Evolutionary conservation across 2,329 filamentous ascomycete species (phyloP), one percentile per base, ranked within the genome.

Genomic region (Myriosclerotinia duriaeana): DNA sequence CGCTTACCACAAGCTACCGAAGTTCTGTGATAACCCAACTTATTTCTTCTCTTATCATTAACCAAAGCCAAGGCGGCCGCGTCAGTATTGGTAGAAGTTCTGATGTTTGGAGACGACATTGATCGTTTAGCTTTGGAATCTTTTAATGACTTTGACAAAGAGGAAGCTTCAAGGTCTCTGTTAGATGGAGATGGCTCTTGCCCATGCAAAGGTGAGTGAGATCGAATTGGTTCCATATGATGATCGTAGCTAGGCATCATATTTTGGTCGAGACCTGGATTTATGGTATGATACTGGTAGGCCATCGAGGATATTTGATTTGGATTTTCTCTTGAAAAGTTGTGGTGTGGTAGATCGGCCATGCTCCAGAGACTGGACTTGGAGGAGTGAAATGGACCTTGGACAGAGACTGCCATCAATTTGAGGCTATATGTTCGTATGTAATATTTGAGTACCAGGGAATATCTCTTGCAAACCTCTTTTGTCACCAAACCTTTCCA

Each of bases 1-100:
- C 66, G 87, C 93, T 86, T 85, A 98, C 94, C 90, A 81, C 94
- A 98, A 72, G 94, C 95, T 73, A 97, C 92, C 54, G 93, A 96
- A 46, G 93, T 97, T 75, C 94, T 87, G 80, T 97, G 94, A 77
- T 98, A 98, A 50, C 94, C 94, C 69, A 98, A 84, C 79, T 96
- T 97, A 78, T 97, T 97, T 76, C 93, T 87, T 76, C 87, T 86
- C 77, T 90, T 90, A 72, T 90, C 86, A 46, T 85, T 83, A 50
- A 77, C 76, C 53, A 76, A 48, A 56, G 75, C 69, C 55, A 76
- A 63, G 65, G 72, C 72, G 72, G 76, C 68, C 64, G 72, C 72
- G 66, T 77, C 73, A 53, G 72, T 67, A 69, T 75, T 69, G 73
- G 77, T 73, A 70, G 80, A 78, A 60, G 78, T 78, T 69, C 78